phyloP scores from a whole-genome alignment of 2,329 filamentous ascomycete genomes.

The Epichloe uncinata region DNA sequence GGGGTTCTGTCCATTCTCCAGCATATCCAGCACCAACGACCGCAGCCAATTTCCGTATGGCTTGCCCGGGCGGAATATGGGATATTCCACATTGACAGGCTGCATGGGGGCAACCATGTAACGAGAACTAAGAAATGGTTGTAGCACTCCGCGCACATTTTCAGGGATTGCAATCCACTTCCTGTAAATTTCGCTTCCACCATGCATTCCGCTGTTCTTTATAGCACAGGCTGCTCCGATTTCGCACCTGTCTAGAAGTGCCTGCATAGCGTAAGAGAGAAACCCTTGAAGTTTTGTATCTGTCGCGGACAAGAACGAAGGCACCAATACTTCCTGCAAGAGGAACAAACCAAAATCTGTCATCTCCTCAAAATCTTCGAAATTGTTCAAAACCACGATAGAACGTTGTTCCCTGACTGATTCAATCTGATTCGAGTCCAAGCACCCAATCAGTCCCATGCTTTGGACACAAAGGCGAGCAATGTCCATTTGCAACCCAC shows the following conservation, averaged over 20 bases:
- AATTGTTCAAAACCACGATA: slow-evolving; percentile 82
- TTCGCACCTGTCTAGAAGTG: slow-evolving; percentile 66
- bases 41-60: slow-evolving; percentile 74
- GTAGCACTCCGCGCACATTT: slow-evolving; percentile 64
- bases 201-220: slow-evolving; percentile 25
- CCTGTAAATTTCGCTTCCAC: slow-evolving; percentile 47
- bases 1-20: slow-evolving; percentile 61
- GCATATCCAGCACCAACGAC: slow-evolving; percentile 65
- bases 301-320: slow-evolving; percentile 79
- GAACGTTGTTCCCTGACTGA: slow-evolving; percentile 62
- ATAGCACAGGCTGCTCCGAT: slow-evolving; percentile 45
- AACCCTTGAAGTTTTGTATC: slow-evolving; percentile 84
- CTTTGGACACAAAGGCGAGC: slow-evolving; percentile 64
- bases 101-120: slow-evolving; percentile 59
- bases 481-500: slow-evolving; percentile 52
- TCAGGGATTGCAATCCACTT: slow-evolving; percentile 73
- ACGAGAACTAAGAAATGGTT: slow-evolving; percentile 73
- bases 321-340: slow-evolving; percentile 76
- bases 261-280: slow-evolving; percentile 88
- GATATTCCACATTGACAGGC: slow-evolving; percentile 50
- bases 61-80: slow-evolving; percentile 57
- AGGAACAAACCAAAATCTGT: slow-evolving; percentile 78
- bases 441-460: slow-evolving; percentile 76
- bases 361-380: slow-evolving; percentile 64
- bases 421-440: slow-evolving; percentile 86